These are phyloP conservation scores for Prasinococcaceae sp. DNA, from an alignment of 139 green algal species.

Conservation along the genomic window DNA sequence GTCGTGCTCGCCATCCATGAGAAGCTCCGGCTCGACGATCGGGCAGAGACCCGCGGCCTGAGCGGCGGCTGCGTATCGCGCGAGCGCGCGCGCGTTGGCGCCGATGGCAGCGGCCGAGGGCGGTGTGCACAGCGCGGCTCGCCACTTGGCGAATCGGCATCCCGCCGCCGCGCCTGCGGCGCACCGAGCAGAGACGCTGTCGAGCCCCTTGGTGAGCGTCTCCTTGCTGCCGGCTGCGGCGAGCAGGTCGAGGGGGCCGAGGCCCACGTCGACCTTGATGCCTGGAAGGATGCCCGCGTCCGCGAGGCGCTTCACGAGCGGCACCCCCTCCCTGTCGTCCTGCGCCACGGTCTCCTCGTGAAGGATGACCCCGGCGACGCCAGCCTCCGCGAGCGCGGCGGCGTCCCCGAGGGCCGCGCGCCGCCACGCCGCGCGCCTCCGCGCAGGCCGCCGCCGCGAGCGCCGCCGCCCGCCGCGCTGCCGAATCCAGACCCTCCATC, in stretches of 20 bases:
- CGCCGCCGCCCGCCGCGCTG: too few species aligned
- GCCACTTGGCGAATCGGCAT: constrained; percentile 91
- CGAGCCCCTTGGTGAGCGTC: constrained; percentile 71
- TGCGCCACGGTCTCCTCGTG: constrained; percentile 87
- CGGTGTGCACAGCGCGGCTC: constrained; percentile 52
- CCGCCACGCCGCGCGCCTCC: too few species aligned
- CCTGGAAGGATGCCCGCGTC: constrained; percentile 29
- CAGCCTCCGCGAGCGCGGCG: too few species aligned
- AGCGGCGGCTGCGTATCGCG: constrained; percentile 72
- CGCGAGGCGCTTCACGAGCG: constrained; percentile 52
- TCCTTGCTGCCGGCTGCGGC: constrained; percentile 48
- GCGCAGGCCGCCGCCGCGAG: too few species aligned
- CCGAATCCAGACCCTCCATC: too few species aligned
- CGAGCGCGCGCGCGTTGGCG: constrained; percentile 69
- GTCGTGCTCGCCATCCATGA: constrained; percentile 77
- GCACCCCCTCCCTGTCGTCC: constrained; percentile 47
- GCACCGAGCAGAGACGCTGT: constrained; percentile 48
- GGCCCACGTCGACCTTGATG: constrained; percentile 55
- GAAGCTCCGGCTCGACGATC: constrained; percentile 90
- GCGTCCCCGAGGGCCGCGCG: too few species aligned
- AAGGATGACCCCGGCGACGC: constrained; percentile 43
- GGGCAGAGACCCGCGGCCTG: constrained; percentile 71
- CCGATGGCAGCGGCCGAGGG: constrained; percentile 50
- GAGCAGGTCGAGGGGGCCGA: constrained; percentile 60
- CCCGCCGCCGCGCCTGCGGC: constrained; percentile 63